Percentiles rank a stretch among this genome's conserved stretches.
Conservation (phyloP, 257 asterid genomes). For the Salvia miltiorrhiza region DNA sequence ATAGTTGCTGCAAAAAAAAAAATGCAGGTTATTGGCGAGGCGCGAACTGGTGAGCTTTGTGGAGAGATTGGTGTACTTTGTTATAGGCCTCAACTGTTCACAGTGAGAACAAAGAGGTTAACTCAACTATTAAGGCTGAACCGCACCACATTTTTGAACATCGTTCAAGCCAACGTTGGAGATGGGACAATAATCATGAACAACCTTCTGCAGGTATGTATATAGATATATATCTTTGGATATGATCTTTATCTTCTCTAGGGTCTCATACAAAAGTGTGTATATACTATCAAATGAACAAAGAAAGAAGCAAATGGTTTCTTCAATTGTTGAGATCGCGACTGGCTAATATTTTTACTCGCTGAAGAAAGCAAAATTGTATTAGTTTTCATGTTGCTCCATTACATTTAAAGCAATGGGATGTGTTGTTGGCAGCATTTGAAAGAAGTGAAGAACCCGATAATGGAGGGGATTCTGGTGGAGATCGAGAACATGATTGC, state of each 20-base stretch:
- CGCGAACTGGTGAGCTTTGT: conserved; percentile 71
- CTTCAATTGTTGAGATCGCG: too few species aligned
- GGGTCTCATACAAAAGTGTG: too few species aligned
- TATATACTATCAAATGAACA: too few species aligned
- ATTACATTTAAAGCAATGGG: too few species aligned
- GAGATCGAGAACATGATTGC: conserved; percentile 92
- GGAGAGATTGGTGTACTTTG: conserved; percentile 97
- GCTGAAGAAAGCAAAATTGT: too few species aligned
- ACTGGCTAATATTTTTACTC: too few species aligned
- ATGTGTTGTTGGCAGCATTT: conserved; percentile 84
- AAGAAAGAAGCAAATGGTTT: too few species aligned
- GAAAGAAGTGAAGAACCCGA: conserved; percentile 72
- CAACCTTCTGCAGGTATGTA: conserved; percentile 78
- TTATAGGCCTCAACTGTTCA: conserved; percentile 83
- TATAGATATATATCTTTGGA: background rate
- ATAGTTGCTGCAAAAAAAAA: conserved; percentile 4
- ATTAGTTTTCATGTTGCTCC: too few species aligned
- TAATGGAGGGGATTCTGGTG: conserved; percentile 79
- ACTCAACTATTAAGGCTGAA: conserved; percentile 76
- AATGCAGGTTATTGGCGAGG: conserved; percentile 74
- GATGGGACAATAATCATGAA: conserved; percentile 90
- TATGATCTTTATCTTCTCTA: background rate
- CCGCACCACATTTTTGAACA: conserved; percentile 71
- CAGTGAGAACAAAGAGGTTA: conserved; percentile 76
- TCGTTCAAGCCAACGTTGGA: conserved; percentile 86